phyloP scores from a whole-genome alignment of 352 stramenopile genomes.

The Pythium monospermum region DNA sequence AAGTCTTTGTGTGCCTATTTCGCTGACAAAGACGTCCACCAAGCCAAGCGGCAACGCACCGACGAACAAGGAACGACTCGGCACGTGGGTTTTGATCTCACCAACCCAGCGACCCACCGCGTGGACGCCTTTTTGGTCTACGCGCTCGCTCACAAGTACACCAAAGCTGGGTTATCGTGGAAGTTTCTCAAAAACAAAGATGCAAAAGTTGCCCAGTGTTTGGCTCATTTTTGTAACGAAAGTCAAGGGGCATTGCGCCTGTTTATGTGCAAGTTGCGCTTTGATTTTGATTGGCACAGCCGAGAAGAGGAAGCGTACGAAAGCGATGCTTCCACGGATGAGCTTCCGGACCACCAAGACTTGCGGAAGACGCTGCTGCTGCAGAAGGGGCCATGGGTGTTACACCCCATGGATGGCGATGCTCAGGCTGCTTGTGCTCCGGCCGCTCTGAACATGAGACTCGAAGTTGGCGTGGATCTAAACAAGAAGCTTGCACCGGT shows the following conservation, averaged over 20 bases:
- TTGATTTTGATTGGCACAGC: slow-evolving; percentile 2
- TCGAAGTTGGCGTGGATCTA: not conserved
- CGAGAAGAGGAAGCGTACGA: slow-evolving; percentile 2
- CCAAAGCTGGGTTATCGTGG: slow-evolving; percentile 2
- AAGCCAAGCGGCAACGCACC: not conserved
- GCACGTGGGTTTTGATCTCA: not conserved
- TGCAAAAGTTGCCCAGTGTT: slow-evolving; percentile 2
- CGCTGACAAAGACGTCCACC: not conserved
- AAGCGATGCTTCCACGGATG: slow-evolving; percentile 1
- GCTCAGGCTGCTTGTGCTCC: not conserved
- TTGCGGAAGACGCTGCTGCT: not conserved
- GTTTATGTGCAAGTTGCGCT: slow-evolving; percentile 9
- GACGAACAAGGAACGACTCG: not conserved
- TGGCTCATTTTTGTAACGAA: slow-evolving; percentile 9
- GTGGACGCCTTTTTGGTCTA: slow-evolving; percentile 4
- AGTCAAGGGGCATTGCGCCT: slow-evolving; percentile 5
- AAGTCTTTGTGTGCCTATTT: slow-evolving; percentile 7
- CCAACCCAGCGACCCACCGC: not conserved
- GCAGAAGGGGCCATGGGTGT: not conserved
- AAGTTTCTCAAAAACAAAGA: slow-evolving; percentile 13
- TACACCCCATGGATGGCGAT: not conserved
- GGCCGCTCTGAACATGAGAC: not conserved
- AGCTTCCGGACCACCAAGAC: not conserved
- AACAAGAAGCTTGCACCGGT: slow-evolving; percentile 4
- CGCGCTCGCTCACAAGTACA: slow-evolving; percentile 16